phyloP scores from a whole-genome alignment of 129 eudicot species.

The Flaveria bidentis region DNA sequence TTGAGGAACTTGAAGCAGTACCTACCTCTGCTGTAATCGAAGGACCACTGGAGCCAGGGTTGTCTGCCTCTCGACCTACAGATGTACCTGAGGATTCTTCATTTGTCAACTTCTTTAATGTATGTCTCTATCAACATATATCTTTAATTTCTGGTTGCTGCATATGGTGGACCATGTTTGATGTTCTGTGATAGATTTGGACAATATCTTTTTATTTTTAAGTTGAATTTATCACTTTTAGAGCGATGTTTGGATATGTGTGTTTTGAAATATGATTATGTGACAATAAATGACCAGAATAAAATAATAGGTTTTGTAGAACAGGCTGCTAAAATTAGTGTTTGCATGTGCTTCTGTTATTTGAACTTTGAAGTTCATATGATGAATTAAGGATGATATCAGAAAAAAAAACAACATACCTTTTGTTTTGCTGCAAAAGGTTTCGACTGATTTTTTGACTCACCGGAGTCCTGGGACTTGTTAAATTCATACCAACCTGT shows the following conservation, averaged over 20 bases:
- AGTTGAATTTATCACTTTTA: not conserved
- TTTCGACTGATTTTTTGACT: too few relatives aligned
- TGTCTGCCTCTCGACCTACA: constrained; percentile 44
- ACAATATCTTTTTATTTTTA: not conserved
- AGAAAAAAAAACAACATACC: not conserved
- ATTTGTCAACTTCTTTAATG: constrained; percentile 69
- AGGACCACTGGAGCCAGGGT: constrained; percentile 72
- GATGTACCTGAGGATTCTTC: constrained; percentile 60
- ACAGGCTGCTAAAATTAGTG: not conserved
- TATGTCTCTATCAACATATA: constrained; percentile 37
- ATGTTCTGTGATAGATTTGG: not conserved
- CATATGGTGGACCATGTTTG: constrained; percentile 8
- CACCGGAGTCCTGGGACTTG: too few relatives aligned
- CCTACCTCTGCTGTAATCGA: constrained; percentile 68
- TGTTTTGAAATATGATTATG: not conserved
- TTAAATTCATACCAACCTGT: too few relatives aligned
- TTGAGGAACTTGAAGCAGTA: constrained; percentile 77
- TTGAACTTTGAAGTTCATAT: not conserved
- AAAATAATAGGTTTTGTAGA: not conserved
- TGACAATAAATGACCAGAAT: not conserved
- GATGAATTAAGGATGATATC: not conserved
- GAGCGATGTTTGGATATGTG: not conserved
- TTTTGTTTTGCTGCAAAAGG: too few relatives aligned
- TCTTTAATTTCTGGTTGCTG: constrained; percentile 21
- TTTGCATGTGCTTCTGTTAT: not conserved